These are phyloP conservation scores for Teratosphaeria destructans DNA, from an alignment of 2,329 filamentous ascomycete genomes.

Conservation along the genomic window DNA sequence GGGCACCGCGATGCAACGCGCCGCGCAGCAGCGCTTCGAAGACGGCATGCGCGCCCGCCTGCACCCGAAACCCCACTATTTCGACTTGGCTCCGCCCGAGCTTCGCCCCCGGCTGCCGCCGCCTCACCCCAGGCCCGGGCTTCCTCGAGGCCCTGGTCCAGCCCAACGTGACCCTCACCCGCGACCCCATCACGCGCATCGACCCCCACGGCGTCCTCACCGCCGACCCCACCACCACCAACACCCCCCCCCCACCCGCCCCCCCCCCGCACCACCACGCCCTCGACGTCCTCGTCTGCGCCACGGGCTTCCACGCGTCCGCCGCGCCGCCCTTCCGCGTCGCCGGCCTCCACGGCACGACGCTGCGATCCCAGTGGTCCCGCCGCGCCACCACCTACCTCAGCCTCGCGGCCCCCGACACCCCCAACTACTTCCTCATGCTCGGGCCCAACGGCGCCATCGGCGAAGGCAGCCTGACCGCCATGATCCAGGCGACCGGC, in stretches of 20 bases:
- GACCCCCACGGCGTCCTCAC: slow-evolving; percentile 30
- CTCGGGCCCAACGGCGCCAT: slow-evolving; percentile 33
- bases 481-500: slow-evolving; percentile 29
- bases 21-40: slow-evolving; percentile 28
- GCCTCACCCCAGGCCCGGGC: slow-evolving; percentile 41
- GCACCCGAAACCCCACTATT: slow-evolving; percentile 29
- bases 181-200: slow-evolving; percentile 30
- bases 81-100: slow-evolving; percentile 31
- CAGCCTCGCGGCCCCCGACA: slow-evolving; percentile 10
- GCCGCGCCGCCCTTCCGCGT: slow-evolving; percentile 31
- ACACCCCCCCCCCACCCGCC: too few species aligned
- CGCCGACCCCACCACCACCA: slow-evolving; percentile 21
- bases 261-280: slow-evolving; percentile 17
- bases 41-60: slow-evolving; percentile 32
- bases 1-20: slow-evolving; percentile 28
- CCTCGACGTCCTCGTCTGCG: slow-evolving; percentile 34
- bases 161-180: slow-evolving; percentile 36
- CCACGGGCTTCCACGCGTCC: slow-evolving; percentile 34
- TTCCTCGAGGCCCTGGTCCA: slow-evolving; percentile 40
- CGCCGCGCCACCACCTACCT: slow-evolving; percentile 19
- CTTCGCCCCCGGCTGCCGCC: slow-evolving; percentile 38
- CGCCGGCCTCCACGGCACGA: slow-evolving; percentile 19
- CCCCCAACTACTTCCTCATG: slow-evolving; percentile 35
- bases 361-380: slow-evolving; percentile 27
- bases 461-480: slow-evolving; percentile 30